These are phyloP conservation scores for Nothophoma quercina DNA, from an alignment of 2,329 filamentous ascomycete genomes.

Conservation along the genomic window DNA sequence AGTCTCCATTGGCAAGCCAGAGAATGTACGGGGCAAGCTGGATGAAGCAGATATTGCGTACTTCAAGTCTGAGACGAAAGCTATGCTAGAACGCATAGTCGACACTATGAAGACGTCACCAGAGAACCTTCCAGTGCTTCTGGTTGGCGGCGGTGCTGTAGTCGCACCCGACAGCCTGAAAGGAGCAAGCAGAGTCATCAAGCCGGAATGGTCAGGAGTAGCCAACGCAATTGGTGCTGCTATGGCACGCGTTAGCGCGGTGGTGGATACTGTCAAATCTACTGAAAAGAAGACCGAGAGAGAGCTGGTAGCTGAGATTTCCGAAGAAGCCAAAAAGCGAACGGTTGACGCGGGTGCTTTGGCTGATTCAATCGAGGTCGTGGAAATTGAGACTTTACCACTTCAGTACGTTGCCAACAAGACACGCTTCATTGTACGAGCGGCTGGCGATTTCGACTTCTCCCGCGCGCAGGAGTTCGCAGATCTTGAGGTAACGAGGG, in stretches of 20 bases:
- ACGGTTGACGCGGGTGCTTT: slow-evolving; percentile 50
- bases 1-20: slow-evolving; percentile 54
- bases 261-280: slow-evolving; percentile 53
- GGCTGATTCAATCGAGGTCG: slow-evolving; percentile 40
- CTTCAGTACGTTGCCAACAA: slow-evolving; percentile 64
- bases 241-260: slow-evolving; percentile 63
- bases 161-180: slow-evolving; percentile 63
- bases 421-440: slow-evolving; percentile 60
- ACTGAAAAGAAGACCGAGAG: slow-evolving; percentile 46
- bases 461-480: slow-evolving; percentile 40
- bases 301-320: slow-evolving; percentile 48
- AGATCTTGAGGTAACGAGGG: slow-evolving; percentile 31
- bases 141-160: slow-evolving; percentile 70
- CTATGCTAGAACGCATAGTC: slow-evolving; percentile 63
- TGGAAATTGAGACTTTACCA: slow-evolving; percentile 58
- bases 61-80: slow-evolving; percentile 55
- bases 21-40: slow-evolving; percentile 45
- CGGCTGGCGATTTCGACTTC: slow-evolving; percentile 61
- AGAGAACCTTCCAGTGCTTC: slow-evolving; percentile 65
- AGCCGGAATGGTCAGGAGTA: slow-evolving; percentile 64
- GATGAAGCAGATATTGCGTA: slow-evolving; percentile 48
- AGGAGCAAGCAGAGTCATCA: slow-evolving; percentile 65
- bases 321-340: slow-evolving; percentile 48
- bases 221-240: slow-evolving; percentile 72
- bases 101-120: slow-evolving; percentile 71